A percentile compares a stretch with the other conserved stretches of the same genome.
Conservation (phyloP, 192 early-diverging fungal genomes). For the Umbelopsis sp. region DNA sequence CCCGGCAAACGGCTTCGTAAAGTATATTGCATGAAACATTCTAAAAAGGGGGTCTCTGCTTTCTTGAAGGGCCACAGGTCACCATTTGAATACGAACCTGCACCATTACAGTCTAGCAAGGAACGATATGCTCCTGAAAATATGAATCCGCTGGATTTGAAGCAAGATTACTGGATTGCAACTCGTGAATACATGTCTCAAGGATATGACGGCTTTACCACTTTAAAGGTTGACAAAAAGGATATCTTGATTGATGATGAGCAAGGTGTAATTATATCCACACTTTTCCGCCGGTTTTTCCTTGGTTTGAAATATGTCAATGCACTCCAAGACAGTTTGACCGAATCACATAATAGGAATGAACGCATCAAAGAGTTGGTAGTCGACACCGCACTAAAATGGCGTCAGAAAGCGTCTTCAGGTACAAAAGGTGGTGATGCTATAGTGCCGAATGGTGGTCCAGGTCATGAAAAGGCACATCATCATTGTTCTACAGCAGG, state of each 20-base stretch:
- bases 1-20: conserved; percentile 55
- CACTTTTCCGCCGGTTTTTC: conserved; percentile 60
- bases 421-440: conserved; percentile 4
- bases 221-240: conserved; percentile 42
- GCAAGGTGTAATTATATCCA: conserved; percentile 58
- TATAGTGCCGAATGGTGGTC: not conserved
- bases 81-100: conserved; percentile 25
- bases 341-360: not conserved
- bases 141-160: conserved; percentile 50
- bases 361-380: conserved; percentile 18
- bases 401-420: conserved; percentile 15
- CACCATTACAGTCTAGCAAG: conserved; percentile 26
- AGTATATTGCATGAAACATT: conserved; percentile 33
- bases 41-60: not conserved
- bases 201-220: conserved; percentile 63
- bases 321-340: conserved; percentile 49
- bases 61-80: not conserved
- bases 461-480: conserved; percentile 14
- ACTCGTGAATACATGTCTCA: conserved; percentile 65
- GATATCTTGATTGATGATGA: conserved; percentile 63
- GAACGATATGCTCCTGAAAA: conserved; percentile 30
- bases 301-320: conserved; percentile 62
- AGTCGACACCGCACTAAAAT: conserved; percentile 9
- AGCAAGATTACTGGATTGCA: conserved; percentile 52
- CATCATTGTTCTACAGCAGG: conserved; percentile 16